phyloP scores from a whole-genome alignment of 345 rosid genomes.

The Murraya paniculata region DNA sequence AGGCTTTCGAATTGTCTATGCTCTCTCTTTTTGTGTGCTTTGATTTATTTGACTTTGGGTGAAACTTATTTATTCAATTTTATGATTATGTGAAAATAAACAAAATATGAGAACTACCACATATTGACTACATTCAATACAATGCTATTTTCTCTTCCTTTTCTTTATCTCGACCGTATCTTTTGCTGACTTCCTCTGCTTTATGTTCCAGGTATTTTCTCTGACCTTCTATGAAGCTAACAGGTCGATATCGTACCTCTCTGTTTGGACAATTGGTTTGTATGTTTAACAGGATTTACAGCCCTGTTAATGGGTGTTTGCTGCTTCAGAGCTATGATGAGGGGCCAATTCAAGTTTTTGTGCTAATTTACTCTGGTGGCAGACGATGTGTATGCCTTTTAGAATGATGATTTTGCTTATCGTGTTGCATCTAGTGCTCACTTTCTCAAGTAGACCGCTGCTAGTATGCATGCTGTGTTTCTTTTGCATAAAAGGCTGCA shows the following conservation, averaged over 20 bases:
- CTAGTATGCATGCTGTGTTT: conserved; percentile 1
- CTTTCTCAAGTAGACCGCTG: conserved; percentile 1
- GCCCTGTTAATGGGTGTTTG: conserved; percentile 32
- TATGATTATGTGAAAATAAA: background rate
- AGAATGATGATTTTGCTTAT: conserved; percentile 1
- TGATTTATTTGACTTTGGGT: background rate
- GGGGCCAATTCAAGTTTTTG: conserved; percentile 19
- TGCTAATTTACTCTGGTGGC: conserved; percentile 11
- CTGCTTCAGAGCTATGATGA: conserved; percentile 35
- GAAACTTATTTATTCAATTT: background rate
- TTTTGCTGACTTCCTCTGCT: conserved; percentile 54
- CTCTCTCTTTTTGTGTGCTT: background rate
- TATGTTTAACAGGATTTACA: conserved; percentile 84
- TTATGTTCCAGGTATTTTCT: conserved; percentile 95
- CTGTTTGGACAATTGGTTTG: conserved; percentile 84
- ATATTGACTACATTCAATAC: conserved; percentile 9
- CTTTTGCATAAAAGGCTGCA: background rate
- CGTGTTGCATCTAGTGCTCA: background rate
- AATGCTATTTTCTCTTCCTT: background rate
- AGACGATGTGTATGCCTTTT: background rate
- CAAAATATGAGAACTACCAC: background rate
- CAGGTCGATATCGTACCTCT: conserved; percentile 83
- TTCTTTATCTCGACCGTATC: conserved; percentile 3
- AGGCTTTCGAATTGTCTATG: background rate
- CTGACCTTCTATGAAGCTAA: conserved; percentile 97